Base-by-base conservation (phyloP, 202 grass and related monocot genomes). In the Panicum virgatum region DNA sequence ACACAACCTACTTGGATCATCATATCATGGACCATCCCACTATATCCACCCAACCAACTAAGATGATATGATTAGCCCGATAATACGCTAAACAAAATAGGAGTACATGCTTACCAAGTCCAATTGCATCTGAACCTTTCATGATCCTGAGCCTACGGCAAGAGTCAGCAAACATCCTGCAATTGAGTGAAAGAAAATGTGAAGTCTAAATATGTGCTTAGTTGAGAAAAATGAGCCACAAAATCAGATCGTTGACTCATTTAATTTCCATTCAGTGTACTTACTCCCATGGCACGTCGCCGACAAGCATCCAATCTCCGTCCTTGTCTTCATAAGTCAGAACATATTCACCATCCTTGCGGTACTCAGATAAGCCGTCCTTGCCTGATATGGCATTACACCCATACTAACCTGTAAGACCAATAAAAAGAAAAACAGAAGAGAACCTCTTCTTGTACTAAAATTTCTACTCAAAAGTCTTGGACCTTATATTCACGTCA, bases 221-320 rank as follows among this genome's bases (percentile, higher is more conserved):
- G 5, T 43, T 18, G 7, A 64, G 44, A 56, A 84, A 27, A 56
- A 62, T 34, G 58, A 37, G 36, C 18, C 3, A 47, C n/a, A 74
- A 10, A 44, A 69, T 69, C 25, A 69, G 37, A 70, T 56, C 2
- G 19, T 8, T 66, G 10, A 30, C 12, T 69, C 26, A 48, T 52
- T 74, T 39, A 2, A n/a, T 50, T 36, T 47, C 40, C 20, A 43
- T 63, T 75, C 39, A 54, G 16, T 65, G 18, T 39, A 75, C 90
- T 62, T 90, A 97, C 94, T 86, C 89, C 94, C 94, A 97, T 62
- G 94, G 94, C 19, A 93, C 94, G 11, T 97, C 94, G 1, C 94
- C 94, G 1, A 93, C 94, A 36, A 97, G 92, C 95, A 98, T 98
- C 92, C 86, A 98, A 74, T 98, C 90, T n/a, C 94, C 94, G 79